Evolutionary conservation across 2,329 filamentous ascomycete species (phyloP), one percentile per base, ranked within the genome.

Genomic region (Colletotrichum abscissum): DNA sequence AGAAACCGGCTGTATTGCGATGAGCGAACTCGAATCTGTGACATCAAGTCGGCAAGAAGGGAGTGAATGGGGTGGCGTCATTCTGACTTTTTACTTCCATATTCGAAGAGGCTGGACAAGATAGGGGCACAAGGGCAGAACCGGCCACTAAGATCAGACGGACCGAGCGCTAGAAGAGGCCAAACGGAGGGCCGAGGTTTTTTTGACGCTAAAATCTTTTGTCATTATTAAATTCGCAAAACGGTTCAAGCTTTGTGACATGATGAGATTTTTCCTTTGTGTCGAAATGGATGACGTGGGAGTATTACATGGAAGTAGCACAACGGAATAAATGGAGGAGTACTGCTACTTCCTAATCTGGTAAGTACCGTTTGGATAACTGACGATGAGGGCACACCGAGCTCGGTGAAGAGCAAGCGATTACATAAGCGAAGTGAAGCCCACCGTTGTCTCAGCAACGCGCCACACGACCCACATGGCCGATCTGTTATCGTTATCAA

Each of bases 341-440:
- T 11, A 22, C 19, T 5, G 42, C 42, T n/a, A 49, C 38, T 49
- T 49, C 19, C 42, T 49, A 49, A 16, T 14, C 19, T n/a, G 42
- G 16, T n/a, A 49, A 49, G 42, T 49, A 9, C 42, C 42, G 42
- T 49, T 22, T n/a, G 42, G 4, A 8, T 22, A 22, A 22, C 4
- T 49, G 42, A 49, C 42, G 42, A 49, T 49, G 19, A 1, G 8
- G 2, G 22, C 24, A 55, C 57, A 59, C 30, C 33, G 57, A 59
- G 57, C n/a, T 42, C 57, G 33, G 7, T 46, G 3, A 35, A 22
- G 9, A 7, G 28, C 78, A 76, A 74, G 54, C 76, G 76, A 0
- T 67, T 80, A 14, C 75, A 74, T 8, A 78, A 71, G 68, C 80
- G 74, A 72, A 76, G 54, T 3, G 5, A 49, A 11, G 4, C 3